Conservation (phyloP, 202 grass and related monocot species). For the Panicum hallii region DNA sequence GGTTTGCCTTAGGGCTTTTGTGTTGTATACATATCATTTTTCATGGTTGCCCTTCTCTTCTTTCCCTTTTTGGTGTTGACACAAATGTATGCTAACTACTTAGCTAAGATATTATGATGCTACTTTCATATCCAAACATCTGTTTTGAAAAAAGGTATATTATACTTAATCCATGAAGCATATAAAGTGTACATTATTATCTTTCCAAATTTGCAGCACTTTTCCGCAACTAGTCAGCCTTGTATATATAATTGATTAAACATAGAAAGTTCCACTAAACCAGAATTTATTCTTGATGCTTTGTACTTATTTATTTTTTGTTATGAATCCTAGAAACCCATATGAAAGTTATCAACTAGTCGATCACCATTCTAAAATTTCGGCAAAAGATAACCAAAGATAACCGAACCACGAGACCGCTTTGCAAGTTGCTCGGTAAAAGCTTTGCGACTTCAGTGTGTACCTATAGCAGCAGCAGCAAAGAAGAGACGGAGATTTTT, state of each 20-base stretch:
- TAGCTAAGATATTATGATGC: background rate
- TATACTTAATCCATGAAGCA: background rate
- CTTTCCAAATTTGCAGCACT: background rate
- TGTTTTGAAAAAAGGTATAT: background rate
- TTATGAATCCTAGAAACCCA: background rate
- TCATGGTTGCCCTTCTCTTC: background rate
- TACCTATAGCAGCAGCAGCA: background rate
- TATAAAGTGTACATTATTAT: background rate
- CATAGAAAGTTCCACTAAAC: background rate
- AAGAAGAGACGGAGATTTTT: constrained; percentile 31
- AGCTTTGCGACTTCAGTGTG: background rate
- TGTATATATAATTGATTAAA: background rate
- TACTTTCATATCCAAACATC: background rate
- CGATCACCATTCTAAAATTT: background rate
- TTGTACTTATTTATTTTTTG: background rate
- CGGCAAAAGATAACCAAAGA: background rate
- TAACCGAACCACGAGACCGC: background rate
- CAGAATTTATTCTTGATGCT: background rate
- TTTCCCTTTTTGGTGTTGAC: background rate
- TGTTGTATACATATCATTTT: background rate
- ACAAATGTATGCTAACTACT: background rate
- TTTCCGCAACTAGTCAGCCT: background rate
- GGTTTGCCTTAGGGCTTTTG: background rate
- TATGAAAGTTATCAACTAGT: background rate
- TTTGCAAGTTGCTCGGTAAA: background rate